Conservation (phyloP, 2,329 filamentous ascomycete genomes). For the Zymoseptoria brevis region DNA sequence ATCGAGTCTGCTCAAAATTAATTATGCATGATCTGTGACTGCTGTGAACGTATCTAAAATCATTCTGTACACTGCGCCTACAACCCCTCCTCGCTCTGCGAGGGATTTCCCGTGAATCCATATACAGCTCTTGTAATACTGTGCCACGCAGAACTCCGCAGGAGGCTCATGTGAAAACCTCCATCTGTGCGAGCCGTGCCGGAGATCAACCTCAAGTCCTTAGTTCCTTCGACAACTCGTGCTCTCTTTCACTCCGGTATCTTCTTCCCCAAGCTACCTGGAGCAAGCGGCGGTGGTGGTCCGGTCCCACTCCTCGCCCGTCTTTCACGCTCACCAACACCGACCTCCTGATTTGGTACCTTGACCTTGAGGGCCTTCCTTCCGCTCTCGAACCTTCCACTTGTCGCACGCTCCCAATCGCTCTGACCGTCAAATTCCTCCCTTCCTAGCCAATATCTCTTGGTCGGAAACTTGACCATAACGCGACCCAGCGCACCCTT, state of each 20-base stretch:
- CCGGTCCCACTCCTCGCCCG: conserved; percentile 56
- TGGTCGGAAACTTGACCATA: conserved; percentile 63
- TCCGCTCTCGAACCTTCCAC: conserved; percentile 50
- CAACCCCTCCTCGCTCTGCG: not conserved
- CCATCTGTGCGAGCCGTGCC: not conserved
- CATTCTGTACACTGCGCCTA: not conserved
- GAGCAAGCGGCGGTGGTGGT: conserved; percentile 30
- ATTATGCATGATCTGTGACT: not conserved
- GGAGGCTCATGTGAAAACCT: not conserved
- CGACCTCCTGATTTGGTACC: conserved; percentile 32
- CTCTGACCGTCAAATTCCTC: conserved; percentile 49
- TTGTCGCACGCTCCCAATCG: conserved; percentile 60
- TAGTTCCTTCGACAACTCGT: not conserved
- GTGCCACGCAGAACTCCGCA: not conserved
- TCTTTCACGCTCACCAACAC: conserved; percentile 51
- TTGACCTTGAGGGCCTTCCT: conserved; percentile 30
- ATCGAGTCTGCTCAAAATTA: not conserved
- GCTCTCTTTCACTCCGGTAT: not conserved
- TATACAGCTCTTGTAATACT: not conserved
- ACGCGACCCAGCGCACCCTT: conserved; percentile 67
- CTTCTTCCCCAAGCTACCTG: not conserved
- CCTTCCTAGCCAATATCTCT: conserved; percentile 70
- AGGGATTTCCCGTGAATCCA: not conserved
- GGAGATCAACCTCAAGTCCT: not conserved
- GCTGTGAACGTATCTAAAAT: not conserved